These are phyloP conservation scores for Arthrinium phaeospermum DNA, from an alignment of 2,329 filamentous ascomycete genomes.

Conservation along the genomic window DNA sequence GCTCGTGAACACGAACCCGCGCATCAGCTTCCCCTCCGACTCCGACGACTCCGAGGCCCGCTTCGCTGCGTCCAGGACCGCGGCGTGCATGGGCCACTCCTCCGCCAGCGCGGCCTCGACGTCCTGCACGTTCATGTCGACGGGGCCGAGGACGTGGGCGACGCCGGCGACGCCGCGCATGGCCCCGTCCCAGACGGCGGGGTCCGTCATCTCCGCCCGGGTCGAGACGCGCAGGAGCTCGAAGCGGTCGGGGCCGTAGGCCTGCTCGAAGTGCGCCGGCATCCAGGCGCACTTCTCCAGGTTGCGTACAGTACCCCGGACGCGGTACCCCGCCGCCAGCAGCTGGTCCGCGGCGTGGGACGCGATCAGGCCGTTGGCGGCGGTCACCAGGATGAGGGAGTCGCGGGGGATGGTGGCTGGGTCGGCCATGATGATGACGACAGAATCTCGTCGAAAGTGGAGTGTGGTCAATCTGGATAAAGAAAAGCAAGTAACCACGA, in stretches of 20 bases:
- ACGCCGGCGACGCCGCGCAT: conserved; percentile 29
- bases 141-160: conserved; percentile 34
- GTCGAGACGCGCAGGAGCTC: conserved; percentile 2
- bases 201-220: background rate
- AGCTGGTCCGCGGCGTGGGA: conserved; percentile 19
- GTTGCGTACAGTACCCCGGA: conserved; percentile 18
- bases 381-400: conserved; percentile 19
- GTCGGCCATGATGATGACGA: background rate
- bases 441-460: background rate
- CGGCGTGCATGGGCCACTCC: conserved; percentile 28
- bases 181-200: background rate
- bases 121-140: conserved; percentile 29
- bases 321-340: conserved; percentile 15
- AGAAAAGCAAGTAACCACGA: too few species aligned
- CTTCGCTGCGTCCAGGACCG: conserved; percentile 34
- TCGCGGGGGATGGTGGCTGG: background rate
- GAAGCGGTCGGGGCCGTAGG: conserved; percentile 5
- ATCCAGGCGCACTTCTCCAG: background rate
- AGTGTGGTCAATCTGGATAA: too few species aligned
- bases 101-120: conserved; percentile 32
- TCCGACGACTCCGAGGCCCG: conserved; percentile 14
- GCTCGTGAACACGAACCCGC: conserved; percentile 38
- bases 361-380: conserved; percentile 18
- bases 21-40: conserved; percentile 27
- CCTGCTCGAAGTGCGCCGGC: background rate